Evolutionary conservation across 257 asterid genomes (phyloP).

Genomic region (Rauvolfia tetraphylla): DNA sequence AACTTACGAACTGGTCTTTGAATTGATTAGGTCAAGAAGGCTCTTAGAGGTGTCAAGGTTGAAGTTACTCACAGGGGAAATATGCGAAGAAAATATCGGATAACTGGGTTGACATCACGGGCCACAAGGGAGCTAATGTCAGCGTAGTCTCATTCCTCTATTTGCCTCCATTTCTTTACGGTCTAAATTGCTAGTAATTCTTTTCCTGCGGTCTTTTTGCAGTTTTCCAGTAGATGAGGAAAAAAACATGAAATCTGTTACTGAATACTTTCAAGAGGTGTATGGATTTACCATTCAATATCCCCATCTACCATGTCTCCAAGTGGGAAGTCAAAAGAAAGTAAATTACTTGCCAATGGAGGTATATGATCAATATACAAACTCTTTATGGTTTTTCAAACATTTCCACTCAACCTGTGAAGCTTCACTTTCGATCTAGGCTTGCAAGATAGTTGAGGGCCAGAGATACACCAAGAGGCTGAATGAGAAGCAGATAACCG

Average conservation of each 20-base stretch:
- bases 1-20: not conserved
- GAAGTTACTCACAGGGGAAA: constrained; percentile 59
- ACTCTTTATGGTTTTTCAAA: not conserved
- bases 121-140: constrained; percentile 55
- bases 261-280: constrained; percentile 39
- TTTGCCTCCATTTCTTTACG: constrained; percentile 4
- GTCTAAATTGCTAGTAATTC: not conserved
- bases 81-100: constrained; percentile 49
- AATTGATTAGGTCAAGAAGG: constrained; percentile 43
- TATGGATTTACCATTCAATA: constrained; percentile 37
- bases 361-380: constrained; percentile 10
- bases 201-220: constrained; percentile 6
- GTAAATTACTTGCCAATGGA: constrained; percentile 41
- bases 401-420: not conserved
- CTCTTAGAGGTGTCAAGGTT: constrained; percentile 60
- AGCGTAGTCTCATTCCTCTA: constrained; percentile 2
- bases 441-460: constrained; percentile 35
- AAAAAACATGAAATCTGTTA: constrained; percentile 32
- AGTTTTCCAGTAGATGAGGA: constrained; percentile 42
- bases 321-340: constrained; percentile 38
- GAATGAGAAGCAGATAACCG: constrained; percentile 35
- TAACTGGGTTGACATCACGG: constrained; percentile 53
- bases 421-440: constrained; percentile 10
- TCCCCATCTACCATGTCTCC: constrained; percentile 40
- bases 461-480: constrained; percentile 33